Conservation (phyloP, 305 asterid species). For the Fraxinus sp. region DNA sequence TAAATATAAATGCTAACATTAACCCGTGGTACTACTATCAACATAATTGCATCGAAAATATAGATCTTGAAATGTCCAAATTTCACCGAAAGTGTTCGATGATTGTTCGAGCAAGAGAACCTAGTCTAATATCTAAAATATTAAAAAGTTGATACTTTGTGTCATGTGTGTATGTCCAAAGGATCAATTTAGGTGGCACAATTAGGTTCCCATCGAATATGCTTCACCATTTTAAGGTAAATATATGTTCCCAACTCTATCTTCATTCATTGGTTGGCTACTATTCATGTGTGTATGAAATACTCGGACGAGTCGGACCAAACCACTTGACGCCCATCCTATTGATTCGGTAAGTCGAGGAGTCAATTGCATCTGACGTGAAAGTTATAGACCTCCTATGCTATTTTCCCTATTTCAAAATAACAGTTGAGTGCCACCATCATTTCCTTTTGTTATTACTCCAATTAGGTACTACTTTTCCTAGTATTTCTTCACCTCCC, state of each 20-base stretch:
- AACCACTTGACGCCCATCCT: background rate
- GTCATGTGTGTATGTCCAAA: background rate
- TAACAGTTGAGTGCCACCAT: constrained; percentile 29
- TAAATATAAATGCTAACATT: background rate
- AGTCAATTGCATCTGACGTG: background rate
- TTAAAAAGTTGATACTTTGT: background rate
- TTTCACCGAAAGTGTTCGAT: background rate
- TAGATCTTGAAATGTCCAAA: background rate
- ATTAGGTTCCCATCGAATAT: background rate
- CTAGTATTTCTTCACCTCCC: constrained; percentile 27
- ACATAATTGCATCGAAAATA: background rate
- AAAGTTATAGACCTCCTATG: background rate
- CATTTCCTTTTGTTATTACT: background rate
- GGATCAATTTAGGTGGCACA: background rate
- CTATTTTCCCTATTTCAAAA: background rate
- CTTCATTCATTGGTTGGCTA: background rate
- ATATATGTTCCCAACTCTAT: background rate
- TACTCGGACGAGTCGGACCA: background rate
- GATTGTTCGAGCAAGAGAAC: background rate
- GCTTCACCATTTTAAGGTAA: background rate
- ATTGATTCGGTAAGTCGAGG: background rate
- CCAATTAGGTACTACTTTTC: constrained; percentile 9
- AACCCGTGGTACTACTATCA: background rate
- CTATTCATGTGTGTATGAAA: background rate
- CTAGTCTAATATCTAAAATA: background rate